These are phyloP conservation scores for Cantharellus anzutake DNA, from an alignment of 768 basidiomycete species.

Conservation along the genomic window DNA sequence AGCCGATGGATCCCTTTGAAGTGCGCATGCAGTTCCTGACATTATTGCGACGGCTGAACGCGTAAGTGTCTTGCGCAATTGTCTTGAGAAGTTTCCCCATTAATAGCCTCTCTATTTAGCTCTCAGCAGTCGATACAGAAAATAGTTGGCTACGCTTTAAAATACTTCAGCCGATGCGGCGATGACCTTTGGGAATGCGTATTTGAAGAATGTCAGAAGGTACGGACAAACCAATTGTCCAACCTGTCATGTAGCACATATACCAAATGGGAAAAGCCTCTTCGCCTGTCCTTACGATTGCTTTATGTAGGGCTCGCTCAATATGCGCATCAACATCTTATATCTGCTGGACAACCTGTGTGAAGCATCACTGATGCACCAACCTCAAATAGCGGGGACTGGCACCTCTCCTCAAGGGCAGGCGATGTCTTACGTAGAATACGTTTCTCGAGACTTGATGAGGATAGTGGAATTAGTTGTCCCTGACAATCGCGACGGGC, in stretches of 20 bases:
- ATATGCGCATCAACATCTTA: constrained; percentile 82
- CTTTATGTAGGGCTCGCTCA: constrained; percentile 48
- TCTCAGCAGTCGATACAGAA: constrained; percentile 80
- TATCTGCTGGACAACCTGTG: constrained; percentile 82
- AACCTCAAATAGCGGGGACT: background rate
- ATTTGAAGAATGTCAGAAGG: constrained; percentile 80
- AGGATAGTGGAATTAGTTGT: constrained; percentile 75
- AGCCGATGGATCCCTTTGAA: constrained; percentile 44
- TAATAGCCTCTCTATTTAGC: constrained; percentile 19
- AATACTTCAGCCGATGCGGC: constrained; percentile 66
- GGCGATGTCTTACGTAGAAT: constrained; percentile 38
- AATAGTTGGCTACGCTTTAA: constrained; percentile 68
- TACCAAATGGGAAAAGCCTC: background rate
- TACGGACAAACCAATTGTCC: constrained; percentile 13
- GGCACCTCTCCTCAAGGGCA: background rate
- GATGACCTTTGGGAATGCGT: constrained; percentile 93
- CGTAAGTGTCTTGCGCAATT: constrained; percentile 24
- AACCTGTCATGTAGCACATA: background rate
- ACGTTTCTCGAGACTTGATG: constrained; percentile 55
- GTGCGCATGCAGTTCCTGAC: constrained; percentile 55
- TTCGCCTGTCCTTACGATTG: background rate
- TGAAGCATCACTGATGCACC: constrained; percentile 45
- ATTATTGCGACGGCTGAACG: constrained; percentile 42
- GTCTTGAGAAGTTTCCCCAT: background rate
- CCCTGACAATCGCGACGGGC: constrained; percentile 68